Evolutionary conservation across 164 flowering plant genomes (phyloP).

Genomic region (Stephania yunnanensis): DNA sequence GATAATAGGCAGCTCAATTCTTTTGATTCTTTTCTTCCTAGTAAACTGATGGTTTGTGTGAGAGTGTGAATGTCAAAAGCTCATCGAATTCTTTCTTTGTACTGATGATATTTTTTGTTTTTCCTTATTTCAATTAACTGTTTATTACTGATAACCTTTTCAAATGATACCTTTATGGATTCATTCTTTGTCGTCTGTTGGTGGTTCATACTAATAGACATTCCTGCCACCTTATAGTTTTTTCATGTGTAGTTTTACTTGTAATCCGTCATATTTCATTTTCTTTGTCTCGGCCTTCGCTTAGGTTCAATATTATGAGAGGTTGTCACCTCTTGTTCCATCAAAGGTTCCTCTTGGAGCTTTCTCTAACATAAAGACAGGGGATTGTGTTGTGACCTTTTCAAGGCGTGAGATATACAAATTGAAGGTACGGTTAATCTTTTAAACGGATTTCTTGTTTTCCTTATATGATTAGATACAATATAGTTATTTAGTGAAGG

Average conservation of each 20-base stretch:
- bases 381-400: slow-evolving; percentile 91
- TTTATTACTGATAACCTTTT: neutral
- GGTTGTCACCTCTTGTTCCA: slow-evolving; percentile 82
- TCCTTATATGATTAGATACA: neutral
- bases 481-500: neutral
- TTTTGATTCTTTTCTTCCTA: too few relatives aligned
- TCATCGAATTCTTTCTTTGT: too few relatives aligned
- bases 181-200: neutral
- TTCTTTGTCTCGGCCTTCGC: slow-evolving; percentile 6
- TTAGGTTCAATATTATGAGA: slow-evolving; percentile 74
- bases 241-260: neutral
- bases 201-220: neutral
- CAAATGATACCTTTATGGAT: neutral
- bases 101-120: neutral
- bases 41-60: too few relatives aligned
- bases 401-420: slow-evolving; percentile 65
- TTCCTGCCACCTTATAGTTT: slow-evolving; percentile 1
- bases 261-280: neutral
- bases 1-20: too few relatives aligned
- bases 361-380: slow-evolving; percentile 53
- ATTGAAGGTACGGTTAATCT: slow-evolving; percentile 50
- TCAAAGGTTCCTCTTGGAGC: slow-evolving; percentile 59
- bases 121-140: neutral
- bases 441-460: neutral
- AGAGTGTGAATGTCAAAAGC: too few relatives aligned